These are phyloP conservation scores for Cladosporium velox DNA, from an alignment of 2,329 filamentous ascomycete genomes.

Conservation along the genomic window DNA sequence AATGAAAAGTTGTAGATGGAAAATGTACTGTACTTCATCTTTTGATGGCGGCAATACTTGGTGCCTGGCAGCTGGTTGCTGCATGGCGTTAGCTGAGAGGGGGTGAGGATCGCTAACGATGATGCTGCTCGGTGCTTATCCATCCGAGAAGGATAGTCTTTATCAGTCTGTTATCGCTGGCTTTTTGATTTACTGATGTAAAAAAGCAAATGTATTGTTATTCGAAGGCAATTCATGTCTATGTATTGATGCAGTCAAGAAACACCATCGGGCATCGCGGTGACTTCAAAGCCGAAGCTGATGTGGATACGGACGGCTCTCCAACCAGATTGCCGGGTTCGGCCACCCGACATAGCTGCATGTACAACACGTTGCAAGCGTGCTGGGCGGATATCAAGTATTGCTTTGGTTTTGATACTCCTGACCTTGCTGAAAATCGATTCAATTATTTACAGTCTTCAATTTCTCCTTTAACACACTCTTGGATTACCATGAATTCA, in stretches of 20 bases:
- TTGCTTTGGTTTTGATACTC: not conserved
- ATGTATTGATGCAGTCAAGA: not conserved
- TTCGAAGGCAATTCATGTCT: not conserved
- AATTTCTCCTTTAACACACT: no score
- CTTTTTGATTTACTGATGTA: no score
- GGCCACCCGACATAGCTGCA: not conserved
- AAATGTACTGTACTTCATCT: not conserved
- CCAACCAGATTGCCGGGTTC: conserved; percentile 13
- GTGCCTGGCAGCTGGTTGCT: conserved; percentile 1
- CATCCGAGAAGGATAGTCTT: not conserved
- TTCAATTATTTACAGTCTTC: not conserved
- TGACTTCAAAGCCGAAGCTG: conserved; percentile 3
- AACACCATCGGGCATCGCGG: conserved; percentile 5
- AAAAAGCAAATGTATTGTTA: not conserved
- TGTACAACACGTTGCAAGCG: conserved; percentile 11
- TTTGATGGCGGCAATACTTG: not conserved
- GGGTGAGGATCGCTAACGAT: not conserved
- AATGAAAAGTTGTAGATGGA: not conserved
- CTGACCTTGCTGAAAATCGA: no score
- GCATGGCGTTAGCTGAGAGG: not conserved
- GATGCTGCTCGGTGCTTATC: not conserved
- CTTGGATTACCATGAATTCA: no score
- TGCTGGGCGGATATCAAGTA: not conserved
- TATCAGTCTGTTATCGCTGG: not conserved
- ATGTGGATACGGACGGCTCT: conserved; percentile 19